Base-by-base conservation (phyloP, 306 rosid genomes). In the Hylodesmum podocarpum region DNA sequence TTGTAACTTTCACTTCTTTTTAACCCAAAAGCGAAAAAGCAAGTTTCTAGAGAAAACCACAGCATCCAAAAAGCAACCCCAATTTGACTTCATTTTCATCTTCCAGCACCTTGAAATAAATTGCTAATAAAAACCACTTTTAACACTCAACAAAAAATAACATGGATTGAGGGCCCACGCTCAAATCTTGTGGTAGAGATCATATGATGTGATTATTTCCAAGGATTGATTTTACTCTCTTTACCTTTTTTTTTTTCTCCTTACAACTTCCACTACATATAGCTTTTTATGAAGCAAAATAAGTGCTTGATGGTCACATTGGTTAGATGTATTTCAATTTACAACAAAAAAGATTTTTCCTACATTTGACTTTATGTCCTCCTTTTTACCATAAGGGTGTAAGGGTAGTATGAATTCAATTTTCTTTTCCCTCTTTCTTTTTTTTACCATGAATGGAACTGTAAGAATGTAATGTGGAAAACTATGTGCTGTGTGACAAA, bases 31-130 rank as follows among this genome's bases (percentile, higher is more conserved):
- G 75, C 12, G 29, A 16, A 66, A 85, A 86, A 81, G 85, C 72
- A 78, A 47, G 14, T 61, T 76, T 81, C 86, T 15, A 81, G 76
- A 75, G 87, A 85, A 86, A 74, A 72, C 79, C 81, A 72, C 74
- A 78, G 87, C 89, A 82, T 81, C 89, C 88, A 83, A 74, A 86
- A 86, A 81, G 86, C 70, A 46, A 77, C 65, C 44, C 68, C 78
- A 72, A 79, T 70, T 74, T 63, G 82, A 81, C 77, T 36, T 65
- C 70, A 57, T 68, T 68, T 36, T 76, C 78, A 55, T 76, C 86
- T 49, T 51, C 63, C 22, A 16, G 44, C 41, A 57, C 50, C 72
- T 68, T 58, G 44, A 69, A 70, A 37, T 66, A 84, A 66, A 5
- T 28, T 72, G 83, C 83, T 78, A 29, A 43, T 37, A 58, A 61